Evolutionary conservation across 1,284 basidiomycete genomes (phyloP).

Genomic region (Coniferiporia weirii): DNA sequence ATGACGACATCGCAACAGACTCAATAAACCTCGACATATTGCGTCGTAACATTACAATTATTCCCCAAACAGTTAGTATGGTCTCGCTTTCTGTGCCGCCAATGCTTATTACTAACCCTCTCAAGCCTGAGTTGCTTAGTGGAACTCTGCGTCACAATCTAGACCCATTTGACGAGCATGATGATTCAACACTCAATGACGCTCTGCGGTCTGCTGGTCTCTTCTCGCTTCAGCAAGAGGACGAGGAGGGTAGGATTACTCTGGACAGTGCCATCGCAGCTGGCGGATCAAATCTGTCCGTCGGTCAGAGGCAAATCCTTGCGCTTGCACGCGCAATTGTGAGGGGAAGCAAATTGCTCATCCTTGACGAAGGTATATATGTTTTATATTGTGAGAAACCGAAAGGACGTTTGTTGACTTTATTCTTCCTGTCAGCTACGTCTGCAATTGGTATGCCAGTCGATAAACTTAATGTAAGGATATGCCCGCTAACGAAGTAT

Average conservation of each 20-base stretch:
- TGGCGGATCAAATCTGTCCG: slow-evolving; percentile 41
- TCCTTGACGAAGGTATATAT: slow-evolving; percentile 30
- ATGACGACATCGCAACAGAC: slow-evolving; percentile 29
- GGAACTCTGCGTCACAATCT: slow-evolving; percentile 33
- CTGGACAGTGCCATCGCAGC: slow-evolving; percentile 31
- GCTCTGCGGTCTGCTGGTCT: slow-evolving; percentile 29
- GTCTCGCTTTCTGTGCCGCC: background rate
- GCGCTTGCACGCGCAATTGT: slow-evolving; percentile 33
- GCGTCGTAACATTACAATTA: slow-evolving; percentile 46
- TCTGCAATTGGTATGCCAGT: slow-evolving; percentile 44
- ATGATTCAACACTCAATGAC: slow-evolving; percentile 37
- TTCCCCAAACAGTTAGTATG: slow-evolving; percentile 32
- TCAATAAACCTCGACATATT: slow-evolving; percentile 58
- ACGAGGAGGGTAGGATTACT: slow-evolving; percentile 27
- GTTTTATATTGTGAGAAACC: background rate
- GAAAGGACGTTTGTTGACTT: background rate
- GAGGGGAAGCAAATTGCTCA: slow-evolving; percentile 31
- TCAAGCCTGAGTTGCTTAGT: slow-evolving; percentile 39
- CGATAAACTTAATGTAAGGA: slow-evolving; percentile 25
- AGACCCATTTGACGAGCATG: slow-evolving; percentile 48
- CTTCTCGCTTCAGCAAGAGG: slow-evolving; percentile 27
- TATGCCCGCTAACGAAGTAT: background rate
- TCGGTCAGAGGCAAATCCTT: slow-evolving; percentile 52
- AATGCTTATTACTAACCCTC: slow-evolving; percentile 11
- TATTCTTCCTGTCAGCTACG: slow-evolving; percentile 32